These are phyloP conservation scores for Penicillium soppii DNA, from an alignment of 495 filamentous ascomycete genomes.

Conservation along the genomic window DNA sequence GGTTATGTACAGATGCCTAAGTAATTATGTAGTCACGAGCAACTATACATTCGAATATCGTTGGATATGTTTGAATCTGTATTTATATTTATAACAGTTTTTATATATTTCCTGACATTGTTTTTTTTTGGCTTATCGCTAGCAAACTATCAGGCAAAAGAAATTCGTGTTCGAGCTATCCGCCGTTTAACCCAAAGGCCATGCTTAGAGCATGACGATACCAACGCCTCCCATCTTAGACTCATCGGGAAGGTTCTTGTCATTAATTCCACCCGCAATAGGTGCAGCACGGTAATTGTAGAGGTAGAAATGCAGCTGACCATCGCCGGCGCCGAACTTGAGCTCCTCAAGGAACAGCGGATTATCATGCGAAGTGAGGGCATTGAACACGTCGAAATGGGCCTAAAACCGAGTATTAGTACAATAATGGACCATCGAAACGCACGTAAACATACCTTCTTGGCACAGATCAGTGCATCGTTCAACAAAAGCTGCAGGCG, in stretches of 20 bases:
- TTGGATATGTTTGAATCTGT: too few relatives aligned
- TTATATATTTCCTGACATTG: too few relatives aligned
- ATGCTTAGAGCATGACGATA: constrained; percentile 72
- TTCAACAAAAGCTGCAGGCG: constrained; percentile 75
- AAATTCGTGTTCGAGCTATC: constrained; percentile 14
- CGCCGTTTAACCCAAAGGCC: constrained; percentile 7
- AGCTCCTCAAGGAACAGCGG: constrained; percentile 86
- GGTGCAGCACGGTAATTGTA: constrained; percentile 91
- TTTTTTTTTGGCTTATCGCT: constrained; percentile 5
- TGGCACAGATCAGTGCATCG: constrained; percentile 86
- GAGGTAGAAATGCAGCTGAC: constrained; percentile 91
- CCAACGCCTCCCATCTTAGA: constrained; percentile 81
- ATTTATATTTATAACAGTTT: too few relatives aligned
- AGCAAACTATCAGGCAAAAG: constrained; percentile 8
- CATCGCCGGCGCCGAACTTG: constrained; percentile 92
- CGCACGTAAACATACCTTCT: constrained; percentile 50
- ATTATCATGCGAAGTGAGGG: constrained; percentile 89
- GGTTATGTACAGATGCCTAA: too few relatives aligned
- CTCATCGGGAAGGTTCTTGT: constrained; percentile 69
- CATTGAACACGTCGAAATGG: constrained; percentile 96
- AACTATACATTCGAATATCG: too few relatives aligned
- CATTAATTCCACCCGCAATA: constrained; percentile 79
- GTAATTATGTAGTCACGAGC: too few relatives aligned
- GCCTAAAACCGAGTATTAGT: constrained; percentile 36
- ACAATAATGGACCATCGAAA: neutral